Evolutionary conservation across 169 alveolate genomes (phyloP).

Genomic region (Babesia ovata): DNA sequence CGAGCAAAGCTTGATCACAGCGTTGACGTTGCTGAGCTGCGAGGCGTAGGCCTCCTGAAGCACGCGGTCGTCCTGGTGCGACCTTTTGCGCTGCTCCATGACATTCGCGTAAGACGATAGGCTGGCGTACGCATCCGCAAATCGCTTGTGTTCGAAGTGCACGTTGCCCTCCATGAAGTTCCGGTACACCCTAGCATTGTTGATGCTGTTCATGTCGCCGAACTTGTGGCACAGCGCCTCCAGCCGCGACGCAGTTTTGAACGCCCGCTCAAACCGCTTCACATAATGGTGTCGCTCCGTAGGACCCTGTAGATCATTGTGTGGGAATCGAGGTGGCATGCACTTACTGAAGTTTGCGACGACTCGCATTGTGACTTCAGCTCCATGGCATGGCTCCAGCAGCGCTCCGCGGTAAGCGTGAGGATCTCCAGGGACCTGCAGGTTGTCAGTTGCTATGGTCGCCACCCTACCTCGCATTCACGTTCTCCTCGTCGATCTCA

Average conservation of each 20-base stretch:
- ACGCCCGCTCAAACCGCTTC: slow-evolving; percentile 59
- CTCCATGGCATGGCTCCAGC: slow-evolving; percentile 64
- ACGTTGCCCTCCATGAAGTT: slow-evolving; percentile 61
- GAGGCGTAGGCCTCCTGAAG: slow-evolving; percentile 47
- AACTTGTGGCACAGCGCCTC: slow-evolving; percentile 36
- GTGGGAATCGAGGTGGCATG: neutral
- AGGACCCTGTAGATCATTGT: slow-evolving; percentile 10
- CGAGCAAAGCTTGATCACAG: slow-evolving; percentile 59
- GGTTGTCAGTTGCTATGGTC: neutral
- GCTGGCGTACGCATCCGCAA: slow-evolving; percentile 41
- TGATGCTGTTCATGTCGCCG: slow-evolving; percentile 46
- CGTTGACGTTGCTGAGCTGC: slow-evolving; percentile 56
- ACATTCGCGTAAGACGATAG: slow-evolving; percentile 57
- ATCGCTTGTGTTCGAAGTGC: slow-evolving; percentile 49
- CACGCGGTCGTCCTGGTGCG: slow-evolving; percentile 9
- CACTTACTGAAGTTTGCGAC: slow-evolving; percentile 41
- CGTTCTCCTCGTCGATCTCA: slow-evolving; percentile 49
- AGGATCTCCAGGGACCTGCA: slow-evolving; percentile 65
- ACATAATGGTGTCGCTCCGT: slow-evolving; percentile 49
- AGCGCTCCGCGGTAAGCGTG: slow-evolving; percentile 50
- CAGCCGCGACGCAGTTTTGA: slow-evolving; percentile 23
- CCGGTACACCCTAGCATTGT: slow-evolving; percentile 61
- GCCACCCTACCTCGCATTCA: slow-evolving; percentile 44
- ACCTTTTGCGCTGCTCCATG: slow-evolving; percentile 57
- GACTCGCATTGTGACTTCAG: slow-evolving; percentile 62